Base-by-base conservation (phyloP, 441 rosid genomes). In the Pelargonium citronellum region DNA sequence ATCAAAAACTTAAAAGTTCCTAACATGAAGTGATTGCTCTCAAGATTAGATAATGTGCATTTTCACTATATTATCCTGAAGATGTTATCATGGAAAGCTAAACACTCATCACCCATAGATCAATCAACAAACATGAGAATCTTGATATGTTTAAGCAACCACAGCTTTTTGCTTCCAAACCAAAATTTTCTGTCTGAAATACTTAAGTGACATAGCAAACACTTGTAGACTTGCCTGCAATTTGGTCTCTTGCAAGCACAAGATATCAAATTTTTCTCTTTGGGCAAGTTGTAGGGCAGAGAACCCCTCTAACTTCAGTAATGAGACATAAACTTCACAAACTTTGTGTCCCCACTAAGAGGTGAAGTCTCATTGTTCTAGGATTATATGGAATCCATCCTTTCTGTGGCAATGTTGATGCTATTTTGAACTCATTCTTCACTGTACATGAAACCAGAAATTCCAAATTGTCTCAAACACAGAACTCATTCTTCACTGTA, bases 191-290 rank as follows among this genome's bases (percentile, higher is more conserved):
- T n/a, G n/a, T n/a, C n/a, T n/a, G n/a, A 19, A 16, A n/a, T 61
- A 6, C 9, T 19, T 24, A 20, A 11, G 8, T 2, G 43, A 15
- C 1, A 20, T 27, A 19, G 41, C 24, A 17, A 41, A 49, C 13
- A 55, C 19, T 22, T 17, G 5, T 12, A 78, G 67, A 71, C 80
- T 81, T 77, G 75, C 98, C 93, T 90, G 95, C 49, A 93, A 74
- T 83, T 93, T 90, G 74, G 98, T 93, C 78, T 93, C 98, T 77
- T 93, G 98, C 81, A 93, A 85, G 86, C 98, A 93, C 76, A 91
- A 67, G 13, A 93, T 80, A 76, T 93, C 97, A 67, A 93, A 86
- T 61, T 87, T 73, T 84, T 93, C 98, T 81, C 84, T 86, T 74
- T 84, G 80, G 17, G 97, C 96, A 79, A 93, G 93, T 78, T 91